Evolutionary conservation across 2,329 filamentous ascomycete species (phyloP), one percentile per base, ranked within the genome.

Genomic region (Aureobasidium lini): DNA sequence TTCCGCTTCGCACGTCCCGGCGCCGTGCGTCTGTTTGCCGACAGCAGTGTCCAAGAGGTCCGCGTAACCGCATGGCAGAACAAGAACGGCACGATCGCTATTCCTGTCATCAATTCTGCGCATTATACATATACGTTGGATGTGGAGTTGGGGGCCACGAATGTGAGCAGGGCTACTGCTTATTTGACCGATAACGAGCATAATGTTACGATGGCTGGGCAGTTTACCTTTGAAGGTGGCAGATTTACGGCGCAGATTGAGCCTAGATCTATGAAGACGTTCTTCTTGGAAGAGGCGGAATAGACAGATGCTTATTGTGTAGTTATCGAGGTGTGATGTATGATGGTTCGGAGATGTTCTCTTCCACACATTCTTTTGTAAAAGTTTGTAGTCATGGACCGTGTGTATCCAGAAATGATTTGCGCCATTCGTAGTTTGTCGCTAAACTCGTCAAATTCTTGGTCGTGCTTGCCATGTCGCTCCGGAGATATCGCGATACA

Each of bases 1-100:
- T 66, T 64, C 61, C 65, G 65, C 32, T 66, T 66, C 43, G 65
- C 65, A 1, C 62, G 65, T 6, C 65, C 65, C 8, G 64, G 64
- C 13, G 57, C 65, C 16, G 57, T 62, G 6, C 61, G 65, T 10
- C 31, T 66, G 4, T 62, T 61, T 9, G 62, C 63, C 15, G 39
- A 59, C 1, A 60, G 31, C 28, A 49, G 47, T 46, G 63, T 63
- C 3, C 59, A 64, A 37, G 63, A 66, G 15, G 59, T 66, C n/a
- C 64, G 64, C 34, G 62, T 65, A 8, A 62, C 60, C 3, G 61
- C 64, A 15, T 66, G 48, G 34, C 37, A 54, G 13, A 66, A 66
- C 57, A 65, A 49, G 28, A 66, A 66, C 34, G 65, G 65, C 23
- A 64, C 63, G 1, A 57, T 66, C 42, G 60, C 65, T 11, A 62